Evolutionary conservation across 1,284 basidiomycete genomes (phyloP), one percentile per base, ranked within the genome.

Genomic region (Tylopilus orsonianus): DNA sequence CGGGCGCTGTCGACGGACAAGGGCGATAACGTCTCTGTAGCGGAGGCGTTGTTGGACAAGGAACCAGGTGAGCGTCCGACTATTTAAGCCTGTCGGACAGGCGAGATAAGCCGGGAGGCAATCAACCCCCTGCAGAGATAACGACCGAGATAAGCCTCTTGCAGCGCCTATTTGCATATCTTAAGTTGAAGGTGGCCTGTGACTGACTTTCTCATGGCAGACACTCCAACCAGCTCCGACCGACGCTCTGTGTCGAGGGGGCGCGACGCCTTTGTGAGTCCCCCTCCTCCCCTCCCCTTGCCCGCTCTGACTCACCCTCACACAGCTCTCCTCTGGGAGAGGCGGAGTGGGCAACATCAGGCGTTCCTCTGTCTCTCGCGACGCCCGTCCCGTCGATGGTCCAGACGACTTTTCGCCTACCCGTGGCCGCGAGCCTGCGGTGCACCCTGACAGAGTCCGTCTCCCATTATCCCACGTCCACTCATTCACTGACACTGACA

Each of bases 311-410:
- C 35, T 19, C 16, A 3, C 12, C 16, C 4, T 4, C 13, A 9
- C 24, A 16, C 26, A 82, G 75, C 68, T 71, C 49, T 85, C 83
- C 5, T 80, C 79, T 18, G 85, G 85, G 5, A 72, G 86, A 51
- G 86, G 86, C 2, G 85, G 86, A 10, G 53, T 74, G 10, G 86
- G 86, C 30, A 89, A 88, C 66, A 81, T 87, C 48, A 75, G 76
- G 49, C 71, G 63, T 5, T 51, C 77, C 6, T 78, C 79, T 37
- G 52, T 38, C 2, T 74, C 75, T 29, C 70, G 69, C 27, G 74
- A 77, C 34, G 44, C 57, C 34, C 66, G 68, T 20, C 62, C 67
- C 20, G 42, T 50, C 27, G 62, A 64, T 20, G 74, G 71, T 1
- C 68, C 73, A 14, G 75, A 79, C 48, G 75, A 78, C 51, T 35